Percentiles rank a stretch among this genome's conserved stretches.
phyloP scores from a whole-genome alignment of 2,329 filamentous ascomycete species.

The Alternaria brassicicola region DNA sequence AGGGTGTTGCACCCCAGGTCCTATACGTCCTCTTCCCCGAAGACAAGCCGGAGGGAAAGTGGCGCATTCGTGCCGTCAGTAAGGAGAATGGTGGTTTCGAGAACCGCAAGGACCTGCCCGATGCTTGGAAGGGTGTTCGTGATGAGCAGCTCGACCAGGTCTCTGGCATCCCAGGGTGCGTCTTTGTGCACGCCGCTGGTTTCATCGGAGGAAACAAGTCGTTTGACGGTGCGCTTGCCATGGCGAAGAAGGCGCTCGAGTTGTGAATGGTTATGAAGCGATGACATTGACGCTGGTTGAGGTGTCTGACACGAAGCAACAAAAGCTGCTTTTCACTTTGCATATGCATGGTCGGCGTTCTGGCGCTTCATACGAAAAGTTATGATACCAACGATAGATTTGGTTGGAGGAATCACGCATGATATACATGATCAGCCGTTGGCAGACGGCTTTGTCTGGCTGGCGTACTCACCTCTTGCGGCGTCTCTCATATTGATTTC shows the following conservation, averaged over 20 bases:
- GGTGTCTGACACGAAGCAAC: conserved; percentile 11
- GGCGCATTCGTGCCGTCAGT: conserved; percentile 93
- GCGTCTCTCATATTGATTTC: not conserved
- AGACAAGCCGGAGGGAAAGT: conserved; percentile 76
- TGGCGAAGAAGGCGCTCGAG: conserved; percentile 78
- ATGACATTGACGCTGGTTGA: not conserved
- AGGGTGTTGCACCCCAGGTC: conserved; percentile 61
- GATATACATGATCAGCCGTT: conserved; percentile 1
- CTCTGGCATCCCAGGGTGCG: conserved; percentile 71
- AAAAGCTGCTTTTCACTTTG: conserved; percentile 25
- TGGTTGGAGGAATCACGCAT: conserved; percentile 20
- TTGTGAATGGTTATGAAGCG: conserved; percentile 19
- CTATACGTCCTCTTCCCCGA: conserved; percentile 93
- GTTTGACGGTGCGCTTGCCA: conserved; percentile 82
- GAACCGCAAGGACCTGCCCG: conserved; percentile 88
- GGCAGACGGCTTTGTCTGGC: not conserved
- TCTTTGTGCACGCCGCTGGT: conserved; percentile 92
- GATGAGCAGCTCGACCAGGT: conserved; percentile 83
- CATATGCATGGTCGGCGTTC: conserved; percentile 40
- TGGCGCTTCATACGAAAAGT: conserved; percentile 34
- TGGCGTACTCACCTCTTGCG: not conserved
- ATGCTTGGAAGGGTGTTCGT: conserved; percentile 88
- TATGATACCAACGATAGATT: conserved; percentile 33
- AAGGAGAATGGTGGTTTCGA: conserved; percentile 83
- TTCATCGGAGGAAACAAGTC: conserved; percentile 97